Base-by-base conservation (phyloP, 805 yeast species). In the Ogataea allantospora region DNA sequence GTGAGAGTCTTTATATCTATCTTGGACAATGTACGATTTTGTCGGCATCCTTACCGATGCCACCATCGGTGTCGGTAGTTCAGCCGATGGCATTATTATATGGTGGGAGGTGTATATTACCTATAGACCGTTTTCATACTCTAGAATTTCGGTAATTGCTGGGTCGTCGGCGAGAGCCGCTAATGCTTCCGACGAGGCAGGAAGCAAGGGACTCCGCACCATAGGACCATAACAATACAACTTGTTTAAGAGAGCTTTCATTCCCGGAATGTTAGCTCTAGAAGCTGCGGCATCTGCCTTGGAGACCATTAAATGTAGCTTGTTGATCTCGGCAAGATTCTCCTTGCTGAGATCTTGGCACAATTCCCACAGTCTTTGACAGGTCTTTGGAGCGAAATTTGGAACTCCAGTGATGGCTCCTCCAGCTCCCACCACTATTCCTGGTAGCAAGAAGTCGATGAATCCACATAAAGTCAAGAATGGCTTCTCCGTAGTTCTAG, bases 351-450 rank as follows among this genome's bases (percentile, higher is more conserved):
- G 20, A 12, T 35, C 41, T 25, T 29, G 38, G 26, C 43, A 40
- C 7, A 40, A 21, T 3, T 40, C 27, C 50, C 50, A 46, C 1
- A 46, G 42, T 15, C 34, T 36, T 23, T 37, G 39, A 16, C 47
- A 46, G 4, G 47, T 38, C 19, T 46, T 46, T 9, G 50, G 50
- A n/a, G 50, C 50, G 37, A 46, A 46, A 26, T 46, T 46, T 4
- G 50, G 45, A 7, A 46, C 50, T 6, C 50, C 50, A 2, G 50
- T 46, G 19, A 46, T 46, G 12, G 50, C 44, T 6, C 50, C 50
- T 4, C 42, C 36, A 3, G 43, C 47, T 13, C 50, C 50, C 6
- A 46, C 50, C 7, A 26, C 30, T 4, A 35, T 14, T 13, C 47
- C 47, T n/a, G 50, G 50, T 5, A 43, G 39, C 16, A 46, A 22